Evolutionary conservation across 1,139 yeast species (phyloP), one percentile per base, ranked within the genome.

Genomic region (Kurtzmaniella quercitrusa): DNA sequence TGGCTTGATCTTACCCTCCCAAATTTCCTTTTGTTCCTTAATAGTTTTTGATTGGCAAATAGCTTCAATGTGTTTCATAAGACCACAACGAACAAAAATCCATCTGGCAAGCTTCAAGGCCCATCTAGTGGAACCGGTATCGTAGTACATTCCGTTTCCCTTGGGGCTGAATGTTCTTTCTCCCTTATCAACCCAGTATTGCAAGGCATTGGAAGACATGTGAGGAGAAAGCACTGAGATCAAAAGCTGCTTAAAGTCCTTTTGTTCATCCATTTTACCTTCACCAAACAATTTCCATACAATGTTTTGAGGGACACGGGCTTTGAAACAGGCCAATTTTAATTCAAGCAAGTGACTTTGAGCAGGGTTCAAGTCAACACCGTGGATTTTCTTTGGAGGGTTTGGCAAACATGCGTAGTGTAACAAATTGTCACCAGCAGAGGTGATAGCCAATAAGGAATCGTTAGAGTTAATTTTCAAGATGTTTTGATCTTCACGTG

Each of bases 101-200:
- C 74, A 76, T 49, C 73, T 72, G 14, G 88, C 84, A 45, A 84
- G 62, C 54, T 91, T 73, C 44, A 86, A 66, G 0, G 94, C 95
- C 94, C 95, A 86, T 60, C 93, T 76, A 1, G 94, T 84, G 26
- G 88, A 84, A 0, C 95, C 95, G 5, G 94, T 85, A 54, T 86
- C 88, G 46, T 65, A 65, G 54, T 80, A 80, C 40, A 86, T 66
- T 17, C 94, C 95, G 37, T 59, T 66, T 4, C 85, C 83, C 12
- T 68, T 63, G 15, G 63, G 55, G 44, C 60, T 57, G 56, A 86
- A 86, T 1, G 88, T 72, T 45, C 67, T 66, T 32, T 68, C 68
- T 20, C 89, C 91, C 51, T 74, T 76, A 37, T 71, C 74, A 65
- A 76, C 70, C 95, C 95, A 86, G 62, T 78, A 86, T 65, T 86